Percentiles rank a stretch among this genome's conserved stretches.
Evolutionary conservation across 2,329 filamentous ascomycete species (phyloP).

Genomic region (Cryphonectria parasitica): DNA sequence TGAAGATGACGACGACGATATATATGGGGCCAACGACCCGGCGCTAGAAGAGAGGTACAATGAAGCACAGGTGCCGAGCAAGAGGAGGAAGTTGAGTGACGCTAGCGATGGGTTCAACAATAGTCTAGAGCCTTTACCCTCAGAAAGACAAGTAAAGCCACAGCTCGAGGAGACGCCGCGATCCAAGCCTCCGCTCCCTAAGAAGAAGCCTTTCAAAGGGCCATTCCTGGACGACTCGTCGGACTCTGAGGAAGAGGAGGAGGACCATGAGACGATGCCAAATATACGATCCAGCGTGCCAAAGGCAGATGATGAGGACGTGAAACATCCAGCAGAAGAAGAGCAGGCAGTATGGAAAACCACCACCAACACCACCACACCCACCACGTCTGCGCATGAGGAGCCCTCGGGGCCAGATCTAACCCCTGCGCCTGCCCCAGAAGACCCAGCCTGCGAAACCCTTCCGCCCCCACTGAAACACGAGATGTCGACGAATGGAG

Average conservation of each 20-base stretch:
- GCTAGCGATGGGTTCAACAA: slow-evolving; percentile 20
- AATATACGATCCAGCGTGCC: background rate
- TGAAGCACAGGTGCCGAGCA: slow-evolving; percentile 42
- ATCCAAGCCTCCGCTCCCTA: slow-evolving; percentile 29
- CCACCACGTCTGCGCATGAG: slow-evolving; percentile 9
- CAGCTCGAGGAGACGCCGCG: slow-evolving; percentile 11
- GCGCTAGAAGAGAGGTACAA: slow-evolving; percentile 41
- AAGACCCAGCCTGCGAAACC: slow-evolving; percentile 14
- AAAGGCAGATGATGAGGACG: background rate
- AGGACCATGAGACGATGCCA: slow-evolving; percentile 32
- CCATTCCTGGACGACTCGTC: slow-evolving; percentile 78
- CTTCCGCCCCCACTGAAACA: slow-evolving; percentile 16
- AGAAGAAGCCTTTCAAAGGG: slow-evolving; percentile 47
- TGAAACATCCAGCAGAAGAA: slow-evolving; percentile 5
- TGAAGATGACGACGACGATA: slow-evolving; percentile 32
- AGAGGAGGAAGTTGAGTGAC: slow-evolving; percentile 48
- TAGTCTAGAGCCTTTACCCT: slow-evolving; percentile 22
- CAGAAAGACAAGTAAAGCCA: slow-evolving; percentile 26
- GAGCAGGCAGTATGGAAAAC: slow-evolving; percentile 26
- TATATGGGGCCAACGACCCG: slow-evolving; percentile 30
- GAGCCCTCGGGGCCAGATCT: slow-evolving; percentile 27
- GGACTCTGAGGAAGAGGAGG: slow-evolving; percentile 56
- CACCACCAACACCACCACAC: slow-evolving; percentile 11
- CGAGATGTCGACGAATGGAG: slow-evolving; percentile 34
- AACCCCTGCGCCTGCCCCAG: slow-evolving; percentile 24